Percentiles rank a stretch among this genome's conserved stretches.
Evolutionary conservation across 257 asterid genomes (phyloP).

Genomic region (Ehretia macrophylla): DNA sequence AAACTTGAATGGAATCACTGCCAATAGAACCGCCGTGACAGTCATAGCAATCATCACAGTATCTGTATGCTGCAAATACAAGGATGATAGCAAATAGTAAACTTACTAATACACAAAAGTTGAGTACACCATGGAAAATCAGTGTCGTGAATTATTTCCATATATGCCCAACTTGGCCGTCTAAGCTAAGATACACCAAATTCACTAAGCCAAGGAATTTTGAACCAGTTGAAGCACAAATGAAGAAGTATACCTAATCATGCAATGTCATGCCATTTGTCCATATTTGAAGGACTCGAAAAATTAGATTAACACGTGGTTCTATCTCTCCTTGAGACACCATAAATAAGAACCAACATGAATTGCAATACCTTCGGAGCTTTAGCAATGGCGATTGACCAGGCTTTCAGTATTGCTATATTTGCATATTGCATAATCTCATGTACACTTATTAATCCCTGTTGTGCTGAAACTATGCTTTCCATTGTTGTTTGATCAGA

Average conservation of each 20-base stretch:
- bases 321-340: no score
- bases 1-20: conserved; percentile 58
- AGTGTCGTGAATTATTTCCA: no score
- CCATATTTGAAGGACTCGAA: no score
- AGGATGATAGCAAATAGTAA: background rate
- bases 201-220: no score
- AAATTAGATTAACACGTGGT: no score
- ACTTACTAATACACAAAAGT: background rate
- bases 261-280: no score
- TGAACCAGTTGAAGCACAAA: no score
- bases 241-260: no score
- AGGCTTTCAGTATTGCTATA: conserved; percentile 56
- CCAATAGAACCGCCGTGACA: conserved; percentile 33
- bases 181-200: no score
- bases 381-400: conserved; percentile 59
- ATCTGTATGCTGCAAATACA: conserved; percentile 54
- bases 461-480: conserved; percentile 83
- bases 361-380: conserved; percentile 94
- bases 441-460: conserved; percentile 52
- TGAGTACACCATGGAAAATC: background rate
- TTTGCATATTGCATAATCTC: conserved; percentile 58
- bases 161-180: no score
- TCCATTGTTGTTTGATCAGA: conserved; percentile 71
- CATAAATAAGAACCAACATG: no score
- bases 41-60: conserved; percentile 46